These are phyloP conservation scores for Dalbergia oliveri DNA, from an alignment of 306 rosid species.

Conservation along the genomic window DNA sequence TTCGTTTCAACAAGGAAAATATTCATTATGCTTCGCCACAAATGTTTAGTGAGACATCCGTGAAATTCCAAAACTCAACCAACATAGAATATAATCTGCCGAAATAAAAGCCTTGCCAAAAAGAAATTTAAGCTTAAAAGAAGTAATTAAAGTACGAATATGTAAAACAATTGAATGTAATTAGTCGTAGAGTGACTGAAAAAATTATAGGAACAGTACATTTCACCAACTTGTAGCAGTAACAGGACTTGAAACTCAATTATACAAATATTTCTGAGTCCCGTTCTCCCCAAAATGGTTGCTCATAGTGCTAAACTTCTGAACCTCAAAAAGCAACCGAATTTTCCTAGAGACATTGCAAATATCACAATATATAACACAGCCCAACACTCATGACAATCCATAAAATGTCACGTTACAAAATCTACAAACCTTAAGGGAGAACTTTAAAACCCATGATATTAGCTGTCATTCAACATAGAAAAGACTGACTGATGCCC, in stretches of 20 bases:
- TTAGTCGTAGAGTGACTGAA: conserved; percentile 18
- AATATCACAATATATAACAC: conserved; percentile 48
- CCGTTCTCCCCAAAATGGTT: conserved; percentile 43
- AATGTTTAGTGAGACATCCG: background rate
- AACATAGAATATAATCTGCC: background rate
- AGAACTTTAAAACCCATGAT: conserved; percentile 47
- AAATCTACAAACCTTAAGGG: conserved; percentile 50
- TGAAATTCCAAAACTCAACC: conserved; percentile 1
- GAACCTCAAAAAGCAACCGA: conserved; percentile 44
- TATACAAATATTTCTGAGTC: conserved; percentile 48
- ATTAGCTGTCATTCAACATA: conserved; percentile 50
- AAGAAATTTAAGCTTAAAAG: conserved; percentile 7
- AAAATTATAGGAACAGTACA: conserved; percentile 32
- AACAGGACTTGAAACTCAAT: conserved; percentile 40
- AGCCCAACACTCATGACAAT: conserved; percentile 48
- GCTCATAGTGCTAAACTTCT: conserved; percentile 38
- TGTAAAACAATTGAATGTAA: conserved; percentile 30
- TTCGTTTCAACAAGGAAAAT: conserved; percentile 6
- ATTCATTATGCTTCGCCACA: background rate
- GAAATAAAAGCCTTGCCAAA: background rate
- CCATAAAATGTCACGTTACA: conserved; percentile 43
- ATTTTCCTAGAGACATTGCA: conserved; percentile 46
- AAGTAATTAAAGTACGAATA: conserved; percentile 18
- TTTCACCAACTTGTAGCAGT: conserved; percentile 43
- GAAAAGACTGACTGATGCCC: conserved; percentile 48